A percentile compares a stretch with the other conserved stretches of the same genome.
Conservation (phyloP, 306 rosid genomes). For the Sesbania bispinosa region DNA sequence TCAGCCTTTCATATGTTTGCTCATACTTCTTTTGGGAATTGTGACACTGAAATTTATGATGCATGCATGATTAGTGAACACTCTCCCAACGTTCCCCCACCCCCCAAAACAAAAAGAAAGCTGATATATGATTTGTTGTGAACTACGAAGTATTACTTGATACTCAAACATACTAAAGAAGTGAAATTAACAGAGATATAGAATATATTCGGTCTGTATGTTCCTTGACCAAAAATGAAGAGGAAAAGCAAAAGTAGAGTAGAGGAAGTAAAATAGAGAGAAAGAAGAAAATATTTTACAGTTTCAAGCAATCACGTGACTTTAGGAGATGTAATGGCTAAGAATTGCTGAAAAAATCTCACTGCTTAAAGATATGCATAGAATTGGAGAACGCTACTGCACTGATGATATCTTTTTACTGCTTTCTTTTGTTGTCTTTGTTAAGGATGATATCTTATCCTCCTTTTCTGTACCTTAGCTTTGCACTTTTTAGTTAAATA, state of each 20-base stretch:
- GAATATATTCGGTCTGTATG: neutral
- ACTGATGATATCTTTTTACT: no score
- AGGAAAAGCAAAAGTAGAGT: neutral
- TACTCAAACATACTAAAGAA: neutral
- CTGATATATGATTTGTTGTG: neutral
- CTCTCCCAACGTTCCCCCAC: neutral
- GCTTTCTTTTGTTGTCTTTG: neutral
- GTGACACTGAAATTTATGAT: neutral
- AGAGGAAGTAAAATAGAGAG: neutral
- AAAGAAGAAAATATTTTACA: neutral
- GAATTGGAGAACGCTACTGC: neutral
- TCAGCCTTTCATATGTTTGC: neutral
- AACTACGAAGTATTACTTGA: neutral
- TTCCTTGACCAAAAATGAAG: neutral
- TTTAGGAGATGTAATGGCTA: neutral
- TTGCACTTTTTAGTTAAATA: neutral
- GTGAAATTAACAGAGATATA: neutral
- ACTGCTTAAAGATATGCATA: neutral
- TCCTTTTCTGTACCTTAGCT: neutral
- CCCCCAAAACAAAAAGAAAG: neutral
- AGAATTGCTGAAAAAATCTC: neutral
- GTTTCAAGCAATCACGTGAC: neutral
- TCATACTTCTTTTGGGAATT: neutral
- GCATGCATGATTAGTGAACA: neutral
- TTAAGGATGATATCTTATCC: neutral